phyloP scores from a whole-genome alignment of 2,329 filamentous ascomycete species.

The Clonostachys rhizophaga region DNA sequence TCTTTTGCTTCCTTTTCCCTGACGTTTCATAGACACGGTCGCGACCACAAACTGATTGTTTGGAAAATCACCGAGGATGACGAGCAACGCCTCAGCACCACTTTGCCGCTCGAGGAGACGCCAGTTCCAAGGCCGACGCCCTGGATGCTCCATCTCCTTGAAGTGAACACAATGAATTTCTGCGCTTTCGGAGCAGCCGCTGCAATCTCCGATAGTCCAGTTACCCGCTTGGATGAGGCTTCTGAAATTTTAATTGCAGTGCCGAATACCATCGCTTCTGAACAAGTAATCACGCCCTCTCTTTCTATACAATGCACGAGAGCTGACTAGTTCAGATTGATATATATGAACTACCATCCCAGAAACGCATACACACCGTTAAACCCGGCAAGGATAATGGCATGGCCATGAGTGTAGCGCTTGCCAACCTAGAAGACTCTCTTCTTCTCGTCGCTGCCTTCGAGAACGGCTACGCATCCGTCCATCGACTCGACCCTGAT shows the following conservation, averaged over 20 bases:
- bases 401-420: conserved; percentile 82
- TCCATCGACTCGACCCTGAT: conserved; percentile 46
- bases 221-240: conserved; percentile 8
- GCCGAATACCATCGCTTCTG: conserved; percentile 70
- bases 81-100: conserved; percentile 60
- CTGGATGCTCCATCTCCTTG: conserved; percentile 79
- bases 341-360: conserved; percentile 76
- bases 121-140: conserved; percentile 54
- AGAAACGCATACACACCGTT: conserved; percentile 60
- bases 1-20: background rate
- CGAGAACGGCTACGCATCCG: conserved; percentile 74
- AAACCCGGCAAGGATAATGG: conserved; percentile 50
- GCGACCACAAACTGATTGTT: conserved; percentile 80
- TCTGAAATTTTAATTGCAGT: conserved; percentile 66
- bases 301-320: background rate
- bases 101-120: conserved; percentile 64
- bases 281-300: conserved; percentile 46
- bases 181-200: conserved; percentile 66
- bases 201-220: background rate
- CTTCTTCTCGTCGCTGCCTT: conserved; percentile 72
- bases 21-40: conserved; percentile 65
- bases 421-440: conserved; percentile 45
- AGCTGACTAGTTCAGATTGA: conserved; percentile 52
- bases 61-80: conserved; percentile 68
- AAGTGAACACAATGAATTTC: conserved; percentile 94